Percentiles rank a stretch among this genome's conserved stretches.
Conservation (phyloP, 2,329 filamentous ascomycete genomes). For the Fusarium domesticum region DNA sequence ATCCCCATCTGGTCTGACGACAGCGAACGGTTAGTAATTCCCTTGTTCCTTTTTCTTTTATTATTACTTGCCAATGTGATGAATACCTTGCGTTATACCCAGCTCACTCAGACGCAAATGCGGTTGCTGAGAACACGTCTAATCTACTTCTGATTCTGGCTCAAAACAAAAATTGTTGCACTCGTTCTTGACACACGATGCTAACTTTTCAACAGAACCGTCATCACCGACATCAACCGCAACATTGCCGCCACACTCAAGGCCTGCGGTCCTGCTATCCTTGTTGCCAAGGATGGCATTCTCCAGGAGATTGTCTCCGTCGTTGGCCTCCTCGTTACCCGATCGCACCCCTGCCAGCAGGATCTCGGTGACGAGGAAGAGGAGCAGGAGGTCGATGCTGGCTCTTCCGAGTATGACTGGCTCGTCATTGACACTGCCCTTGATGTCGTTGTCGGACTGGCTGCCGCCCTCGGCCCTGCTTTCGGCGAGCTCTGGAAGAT, state of each 20-base stretch:
- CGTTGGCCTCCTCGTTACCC: conserved; percentile 76
- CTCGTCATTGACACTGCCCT: conserved; percentile 91
- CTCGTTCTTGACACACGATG: conserved; percentile 18
- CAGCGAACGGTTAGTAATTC: conserved; percentile 77
- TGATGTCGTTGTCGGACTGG: conserved; percentile 82
- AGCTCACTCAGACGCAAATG: conserved; percentile 98
- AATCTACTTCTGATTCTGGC: conserved; percentile 39
- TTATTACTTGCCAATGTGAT: conserved; percentile 61
- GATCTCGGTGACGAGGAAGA: conserved; percentile 82
- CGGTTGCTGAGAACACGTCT: conserved; percentile 82
- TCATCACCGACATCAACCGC: conserved; percentile 92
- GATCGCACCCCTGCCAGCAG: conserved; percentile 88
- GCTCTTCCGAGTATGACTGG: conserved; percentile 96
- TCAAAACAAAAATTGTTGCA: conserved; percentile 26
- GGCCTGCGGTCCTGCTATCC: conserved; percentile 81
- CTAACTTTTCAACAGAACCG: conserved; percentile 61
- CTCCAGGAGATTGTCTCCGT: conserved; percentile 75
- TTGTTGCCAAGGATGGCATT: conserved; percentile 65
- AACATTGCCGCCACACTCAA: conserved; percentile 89
- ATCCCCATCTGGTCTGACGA: conserved; percentile 86
- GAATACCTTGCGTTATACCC: conserved; percentile 90
- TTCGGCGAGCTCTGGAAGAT: conserved; percentile 93
- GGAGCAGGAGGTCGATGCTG: conserved; percentile 65
- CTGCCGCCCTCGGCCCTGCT: conserved; percentile 73
- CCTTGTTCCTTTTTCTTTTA: conserved; percentile 17